Evolutionary conservation across 768 basidiomycete species (phyloP).

Genomic region (Boletus pseudo-olivaceus): DNA sequence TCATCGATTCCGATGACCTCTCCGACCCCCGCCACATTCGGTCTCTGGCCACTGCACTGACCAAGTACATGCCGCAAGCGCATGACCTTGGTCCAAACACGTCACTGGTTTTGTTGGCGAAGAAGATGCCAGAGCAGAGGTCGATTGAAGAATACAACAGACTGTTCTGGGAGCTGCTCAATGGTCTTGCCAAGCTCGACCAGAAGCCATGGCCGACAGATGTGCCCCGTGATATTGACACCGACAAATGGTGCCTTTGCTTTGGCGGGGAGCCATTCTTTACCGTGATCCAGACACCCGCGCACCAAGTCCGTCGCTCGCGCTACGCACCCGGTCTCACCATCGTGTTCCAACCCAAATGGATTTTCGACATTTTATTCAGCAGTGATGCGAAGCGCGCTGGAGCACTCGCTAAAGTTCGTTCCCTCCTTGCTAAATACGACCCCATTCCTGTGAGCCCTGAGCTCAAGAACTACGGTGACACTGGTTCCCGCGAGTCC

Average conservation of each 20-base stretch:
- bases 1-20: slow-evolving; percentile 23
- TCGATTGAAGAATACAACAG: slow-evolving; percentile 19
- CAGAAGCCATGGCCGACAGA: slow-evolving; percentile 12
- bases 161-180: slow-evolving; percentile 20
- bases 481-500: slow-evolving; percentile 18
- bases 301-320: slow-evolving; percentile 21
- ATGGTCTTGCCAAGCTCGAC: slow-evolving; percentile 18
- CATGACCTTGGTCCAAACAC: slow-evolving; percentile 20
- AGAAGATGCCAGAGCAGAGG: slow-evolving; percentile 5
- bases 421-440: slow-evolving; percentile 16
- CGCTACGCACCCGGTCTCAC: slow-evolving; percentile 18
- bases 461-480: slow-evolving; percentile 23
- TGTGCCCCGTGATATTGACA: slow-evolving; percentile 22
- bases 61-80: slow-evolving; percentile 14
- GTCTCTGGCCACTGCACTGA: slow-evolving; percentile 15
- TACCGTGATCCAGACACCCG: slow-evolving; percentile 20
- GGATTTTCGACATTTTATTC: slow-evolving; percentile 24
- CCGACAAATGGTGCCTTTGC: slow-evolving; percentile 20
- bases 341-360: slow-evolving; percentile 23
- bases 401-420: slow-evolving; percentile 17
- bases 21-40: slow-evolving; percentile 19
- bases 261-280: slow-evolving; percentile 22
- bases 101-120: slow-evolving; percentile 19
- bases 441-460: slow-evolving; percentile 22
- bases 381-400: slow-evolving; percentile 17